Evolutionary conservation across 1,284 basidiomycete genomes (phyloP), one percentile per base, ranked within the genome.

Genomic region (Chiua sp.): DNA sequence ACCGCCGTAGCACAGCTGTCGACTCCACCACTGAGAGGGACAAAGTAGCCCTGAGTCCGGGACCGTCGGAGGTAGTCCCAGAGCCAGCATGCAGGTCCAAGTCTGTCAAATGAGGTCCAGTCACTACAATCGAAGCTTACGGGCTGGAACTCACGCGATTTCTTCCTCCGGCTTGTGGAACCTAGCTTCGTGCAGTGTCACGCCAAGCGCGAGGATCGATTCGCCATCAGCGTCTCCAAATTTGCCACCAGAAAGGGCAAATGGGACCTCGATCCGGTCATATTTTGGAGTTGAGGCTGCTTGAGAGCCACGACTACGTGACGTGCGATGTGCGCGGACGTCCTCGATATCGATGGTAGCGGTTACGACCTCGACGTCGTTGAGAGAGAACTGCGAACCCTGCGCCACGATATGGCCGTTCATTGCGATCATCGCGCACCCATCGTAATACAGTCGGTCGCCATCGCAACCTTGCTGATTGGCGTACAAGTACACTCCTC

Each of bases 381-480:
- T 87, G 55, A 99, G 81, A 7, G 96, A 98, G 79, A 99, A 99
- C 72, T 99, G 97, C 3, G 93, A 91, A 22, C 97, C 97, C 75
- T 98, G 97, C 1, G 96, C 96, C 30, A 99, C 82, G 62, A 99
- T 87, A 49, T 84, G 83, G 26, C 98, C 97, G 75, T 99, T 99
- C 61, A 97, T 84, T 7, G 94, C 95, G 67, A 99, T 98, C 83
- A 99, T 87, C 22, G 94, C 92, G 65, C 94, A 97, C 35, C 98
- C 97, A 70, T 99, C 98, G 73, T 98, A 99, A 81, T 99, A 99
- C 2, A 98, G 82, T 30, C 97, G 87, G 73, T 99, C 97, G 5
- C 98, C 97, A 72, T 99, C 97, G 72, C 98, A 99, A 7, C 98
- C 97, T 81, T 98, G 96, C 73, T 99, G 97, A 73, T 99, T 99